phyloP scores from a whole-genome alignment of 768 basidiomycete species.

The Paxillus involutus region DNA sequence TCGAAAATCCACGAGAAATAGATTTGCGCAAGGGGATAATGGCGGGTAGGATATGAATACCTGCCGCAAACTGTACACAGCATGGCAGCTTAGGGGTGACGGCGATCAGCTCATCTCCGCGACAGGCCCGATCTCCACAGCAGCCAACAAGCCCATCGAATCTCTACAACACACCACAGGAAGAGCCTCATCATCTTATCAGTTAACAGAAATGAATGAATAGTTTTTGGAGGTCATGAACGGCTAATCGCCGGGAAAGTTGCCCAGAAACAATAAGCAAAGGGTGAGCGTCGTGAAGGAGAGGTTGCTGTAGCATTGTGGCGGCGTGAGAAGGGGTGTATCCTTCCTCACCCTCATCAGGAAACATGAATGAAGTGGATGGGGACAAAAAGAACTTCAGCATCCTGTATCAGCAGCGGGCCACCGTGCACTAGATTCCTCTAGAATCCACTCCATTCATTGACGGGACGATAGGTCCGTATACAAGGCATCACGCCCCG shows the following conservation, averaged over 20 bases:
- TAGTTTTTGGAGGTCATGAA: no score
- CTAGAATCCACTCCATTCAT: not conserved
- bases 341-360: not conserved
- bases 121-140: slow-evolving; percentile 10
- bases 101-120: slow-evolving; percentile 31
- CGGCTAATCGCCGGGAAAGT: no score
- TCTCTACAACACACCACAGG: slow-evolving; percentile 1
- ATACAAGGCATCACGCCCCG: not conserved
- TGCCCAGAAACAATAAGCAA: no score
- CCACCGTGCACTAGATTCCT: not conserved
- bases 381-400: not conserved
- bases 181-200: slow-evolving; percentile 5
- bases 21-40: slow-evolving; percentile 6
- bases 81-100: slow-evolving; percentile 20
- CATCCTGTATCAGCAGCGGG: not conserved
- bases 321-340: not conserved
- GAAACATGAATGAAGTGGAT: not conserved
- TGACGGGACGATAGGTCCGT: slow-evolving; percentile 12
- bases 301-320: not conserved
- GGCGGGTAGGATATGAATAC: not conserved
- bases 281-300: not conserved
- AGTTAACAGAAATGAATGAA: not conserved
- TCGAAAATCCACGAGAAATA: not conserved
- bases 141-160: not conserved
- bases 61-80: slow-evolving; percentile 9